Evolutionary conservation across 225 moss, liverwort and hornwort genomes (phyloP), one percentile per base, ranked within the genome.

Genomic region (Pseudoscleropodium purum): DNA sequence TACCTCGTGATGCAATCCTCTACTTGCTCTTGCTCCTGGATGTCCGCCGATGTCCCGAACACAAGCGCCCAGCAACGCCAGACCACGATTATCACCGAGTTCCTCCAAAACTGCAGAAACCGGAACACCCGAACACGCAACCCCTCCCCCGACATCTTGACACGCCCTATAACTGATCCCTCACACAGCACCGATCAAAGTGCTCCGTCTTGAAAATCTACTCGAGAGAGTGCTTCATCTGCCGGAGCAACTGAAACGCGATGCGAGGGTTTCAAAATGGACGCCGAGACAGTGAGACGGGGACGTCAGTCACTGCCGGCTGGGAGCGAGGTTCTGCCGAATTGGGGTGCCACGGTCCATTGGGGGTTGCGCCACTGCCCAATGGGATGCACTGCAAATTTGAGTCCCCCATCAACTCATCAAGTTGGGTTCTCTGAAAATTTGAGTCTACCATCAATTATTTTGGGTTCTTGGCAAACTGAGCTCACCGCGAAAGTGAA

Each of bases 111-210:
- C 59, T 81, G 41, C 60, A 60, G 61, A 5, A 19, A 20, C 27
- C 2, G 8, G 2, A 19, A 1, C 15, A 10, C 31, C 2, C 1
- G 23, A 47, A 33, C 45, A 47, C 15, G 7, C 1, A 43, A 10
- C 15, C 2, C 26, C 5, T 65, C 83, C 8, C 11, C 12, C 10
- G 37, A 0, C 82, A 66, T 65, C 12, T 20, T 43, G 7, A 31
- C 5, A 23, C 13, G 23, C 31, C 10, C 63, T 63, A 47, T 23
- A 62, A 31, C 23, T 31, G 64, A 64, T 9, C 16, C 49, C 36
- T 25, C 15, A 7, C 36, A 11, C 11, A 34, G 65, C 36, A 11
- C 4, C 3, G 49, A 82, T 17, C 36, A 18, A 30, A 62, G 45
- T 21, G 21, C 13, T 62, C 5, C 10, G 64, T 24, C 64, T 62